Evolutionary conservation across 331 rosid genomes (phyloP).

Genomic region (Dryas integrifolia): DNA sequence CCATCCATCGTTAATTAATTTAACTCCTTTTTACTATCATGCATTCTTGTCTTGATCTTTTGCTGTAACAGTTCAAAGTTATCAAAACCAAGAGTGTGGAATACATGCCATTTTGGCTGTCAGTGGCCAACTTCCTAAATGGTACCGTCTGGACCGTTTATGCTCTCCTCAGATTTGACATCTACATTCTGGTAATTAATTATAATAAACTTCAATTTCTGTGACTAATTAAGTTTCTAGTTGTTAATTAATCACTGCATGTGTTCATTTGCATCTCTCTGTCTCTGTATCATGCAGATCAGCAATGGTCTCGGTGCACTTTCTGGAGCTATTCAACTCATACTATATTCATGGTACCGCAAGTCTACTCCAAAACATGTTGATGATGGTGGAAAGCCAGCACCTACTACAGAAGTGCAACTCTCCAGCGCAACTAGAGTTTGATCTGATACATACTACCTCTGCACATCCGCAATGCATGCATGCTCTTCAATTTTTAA

Average conservation of each 20-base stretch:
- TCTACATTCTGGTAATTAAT: conserved; percentile 54
- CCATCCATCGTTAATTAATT: too few relatives aligned
- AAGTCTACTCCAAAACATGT: conserved; percentile 15
- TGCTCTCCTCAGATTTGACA: conserved; percentile 63
- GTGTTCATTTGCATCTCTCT: neutral
- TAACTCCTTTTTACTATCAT: too few relatives aligned
- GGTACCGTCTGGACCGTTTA: conserved; percentile 66
- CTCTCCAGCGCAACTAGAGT: conserved; percentile 21
- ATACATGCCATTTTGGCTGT: conserved; percentile 77
- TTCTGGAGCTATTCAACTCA: conserved; percentile 55
- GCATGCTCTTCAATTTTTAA: too few relatives aligned
- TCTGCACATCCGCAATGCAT: too few relatives aligned
- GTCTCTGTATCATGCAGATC: conserved; percentile 31
- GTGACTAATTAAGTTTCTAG: neutral
- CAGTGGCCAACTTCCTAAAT: conserved; percentile 61
- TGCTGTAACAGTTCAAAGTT: conserved; percentile 43
- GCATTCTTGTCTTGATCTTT: too few relatives aligned
- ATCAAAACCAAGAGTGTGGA: conserved; percentile 62
- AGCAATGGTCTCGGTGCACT: conserved; percentile 69
- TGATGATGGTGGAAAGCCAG: conserved; percentile 16
- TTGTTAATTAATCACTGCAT: neutral
- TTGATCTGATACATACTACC: too few relatives aligned
- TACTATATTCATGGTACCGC: conserved; percentile 42
- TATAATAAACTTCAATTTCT: neutral
- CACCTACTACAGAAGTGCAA: conserved; percentile 22